Evolutionary conservation across 2,329 filamentous ascomycete genomes (phyloP).

Genomic region (Triangularia setosa): DNA sequence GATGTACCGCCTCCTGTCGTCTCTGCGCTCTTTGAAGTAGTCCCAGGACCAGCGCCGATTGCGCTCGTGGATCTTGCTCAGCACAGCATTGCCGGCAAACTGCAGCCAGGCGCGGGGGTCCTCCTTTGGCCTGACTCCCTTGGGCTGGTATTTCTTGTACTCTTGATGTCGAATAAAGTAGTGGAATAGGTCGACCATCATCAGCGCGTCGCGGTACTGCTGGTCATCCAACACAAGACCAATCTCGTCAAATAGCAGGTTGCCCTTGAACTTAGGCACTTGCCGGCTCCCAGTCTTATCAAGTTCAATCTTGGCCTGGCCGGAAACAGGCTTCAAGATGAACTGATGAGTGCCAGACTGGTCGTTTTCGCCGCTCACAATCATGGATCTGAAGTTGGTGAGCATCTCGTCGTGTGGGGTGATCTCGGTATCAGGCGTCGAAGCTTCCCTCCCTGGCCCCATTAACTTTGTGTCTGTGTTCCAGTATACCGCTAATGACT

Average conservation of each 20-base stretch:
- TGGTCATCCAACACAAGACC: constrained; percentile 96
- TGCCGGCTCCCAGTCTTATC: constrained; percentile 84
- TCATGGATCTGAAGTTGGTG: constrained; percentile 70
- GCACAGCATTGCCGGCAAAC: constrained; percentile 84
- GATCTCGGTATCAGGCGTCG: constrained; percentile 54
- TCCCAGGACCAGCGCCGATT: constrained; percentile 95
- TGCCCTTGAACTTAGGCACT: constrained; percentile 82
- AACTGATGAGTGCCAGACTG: constrained; percentile 67
- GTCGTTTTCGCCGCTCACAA: constrained; percentile 62
- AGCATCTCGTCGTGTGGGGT: constrained; percentile 75
- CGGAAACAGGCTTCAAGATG: constrained; percentile 92
- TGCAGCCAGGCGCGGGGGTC: constrained; percentile 88
- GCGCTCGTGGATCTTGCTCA: constrained; percentile 90
- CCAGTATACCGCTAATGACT: constrained; percentile 93
- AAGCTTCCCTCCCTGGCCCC: constrained; percentile 72
- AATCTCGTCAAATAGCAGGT: constrained; percentile 91
- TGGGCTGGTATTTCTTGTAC: constrained; percentile 89
- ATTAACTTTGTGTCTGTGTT: constrained; percentile 88
- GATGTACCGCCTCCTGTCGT: constrained; percentile 86
- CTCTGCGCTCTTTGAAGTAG: constrained; percentile 87
- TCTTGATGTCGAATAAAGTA: constrained; percentile 98
- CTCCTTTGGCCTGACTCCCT: constrained; percentile 74
- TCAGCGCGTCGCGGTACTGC: constrained; percentile 93
- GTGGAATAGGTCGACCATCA: constrained; percentile 98
- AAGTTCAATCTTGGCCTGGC: constrained; percentile 88